Evolutionary conservation across 1,139 yeast genomes (phyloP).

Genomic region (Geotrichum histeridarum): DNA sequence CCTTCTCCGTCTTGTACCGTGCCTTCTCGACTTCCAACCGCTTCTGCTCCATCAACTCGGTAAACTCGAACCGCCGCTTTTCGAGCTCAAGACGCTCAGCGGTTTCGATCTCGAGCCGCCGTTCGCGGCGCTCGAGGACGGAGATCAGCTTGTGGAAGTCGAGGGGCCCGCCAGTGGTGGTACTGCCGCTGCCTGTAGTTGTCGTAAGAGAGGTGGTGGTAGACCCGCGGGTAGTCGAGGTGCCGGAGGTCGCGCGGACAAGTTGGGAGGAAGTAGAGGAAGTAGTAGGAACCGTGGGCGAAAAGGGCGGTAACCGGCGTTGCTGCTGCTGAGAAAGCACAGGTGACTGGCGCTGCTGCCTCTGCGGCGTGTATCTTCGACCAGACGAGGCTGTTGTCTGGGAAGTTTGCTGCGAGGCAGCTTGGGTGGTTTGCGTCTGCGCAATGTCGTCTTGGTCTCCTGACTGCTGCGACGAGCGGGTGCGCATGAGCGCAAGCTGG

Average conservation of each 20-base stretch:
- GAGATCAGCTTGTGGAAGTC: constrained; percentile 15
- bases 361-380: constrained; percentile 4
- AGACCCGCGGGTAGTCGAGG: background rate
- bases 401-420: constrained; percentile 3
- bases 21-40: constrained; percentile 15
- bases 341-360: constrained; percentile 7
- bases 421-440: background rate
- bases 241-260: background rate
- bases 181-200: background rate
- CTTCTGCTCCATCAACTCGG: constrained; percentile 9
- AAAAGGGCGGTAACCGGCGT: constrained; percentile 10
- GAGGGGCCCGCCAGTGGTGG: background rate
- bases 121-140: constrained; percentile 15
- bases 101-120: constrained; percentile 13
- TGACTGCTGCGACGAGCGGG: background rate
- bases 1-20: constrained; percentile 12
- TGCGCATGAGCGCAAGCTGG: constrained; percentile 1
- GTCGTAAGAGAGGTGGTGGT: background rate
- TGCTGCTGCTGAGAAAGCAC: constrained; percentile 7
- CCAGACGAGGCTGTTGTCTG: constrained; percentile 1
- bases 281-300: constrained; percentile 1
- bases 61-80: constrained; percentile 7
- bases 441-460: background rate
- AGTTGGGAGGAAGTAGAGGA: constrained; percentile 1
- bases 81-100: constrained; percentile 15